phyloP scores from a whole-genome alignment of 352 stramenopile genomes.

The Globisporangium apiculatum region DNA sequence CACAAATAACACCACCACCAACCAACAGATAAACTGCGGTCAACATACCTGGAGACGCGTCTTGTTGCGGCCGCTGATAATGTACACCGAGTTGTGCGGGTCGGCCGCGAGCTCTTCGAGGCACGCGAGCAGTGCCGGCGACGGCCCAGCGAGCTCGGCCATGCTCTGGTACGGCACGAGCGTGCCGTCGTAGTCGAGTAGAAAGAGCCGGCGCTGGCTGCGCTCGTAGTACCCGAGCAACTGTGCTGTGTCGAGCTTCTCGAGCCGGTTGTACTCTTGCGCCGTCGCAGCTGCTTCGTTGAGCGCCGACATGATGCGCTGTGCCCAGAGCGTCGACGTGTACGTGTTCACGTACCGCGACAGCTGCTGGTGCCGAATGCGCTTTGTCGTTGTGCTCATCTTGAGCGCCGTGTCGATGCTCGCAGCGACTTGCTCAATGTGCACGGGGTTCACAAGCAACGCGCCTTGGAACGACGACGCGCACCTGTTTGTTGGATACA shows the following conservation, averaged over 20 bases:
- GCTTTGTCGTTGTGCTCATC: slow-evolving; percentile 84
- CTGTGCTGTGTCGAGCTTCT: slow-evolving; percentile 80
- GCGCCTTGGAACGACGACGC: slow-evolving; percentile 85
- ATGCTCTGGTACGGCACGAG: slow-evolving; percentile 79
- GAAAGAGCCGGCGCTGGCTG: slow-evolving; percentile 71
- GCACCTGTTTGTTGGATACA: slow-evolving; percentile 28
- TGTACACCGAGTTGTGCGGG: slow-evolving; percentile 77
- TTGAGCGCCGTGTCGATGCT: slow-evolving; percentile 78
- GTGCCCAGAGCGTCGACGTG: slow-evolving; percentile 80
- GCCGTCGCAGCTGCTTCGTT: slow-evolving; percentile 66
- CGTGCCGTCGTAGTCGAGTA: slow-evolving; percentile 84
- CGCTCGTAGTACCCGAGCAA: slow-evolving; percentile 80
- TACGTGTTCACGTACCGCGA: slow-evolving; percentile 87
- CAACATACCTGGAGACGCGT: slow-evolving; percentile 35
- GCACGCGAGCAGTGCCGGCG: slow-evolving; percentile 45
- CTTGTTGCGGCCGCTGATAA: slow-evolving; percentile 82
- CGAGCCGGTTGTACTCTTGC: slow-evolving; percentile 82
- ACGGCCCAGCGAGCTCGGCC: slow-evolving; percentile 57
- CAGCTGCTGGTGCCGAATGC: slow-evolving; percentile 80
- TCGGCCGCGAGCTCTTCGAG: slow-evolving; percentile 62
- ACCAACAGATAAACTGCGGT: background rate
- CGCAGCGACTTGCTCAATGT: slow-evolving; percentile 84
- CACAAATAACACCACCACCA: background rate
- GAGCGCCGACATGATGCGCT: slow-evolving; percentile 79
- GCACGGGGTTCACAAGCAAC: slow-evolving; percentile 84